Conservation (phyloP, 139 green algal species). For the Diplosphaera chodatii region DNA sequence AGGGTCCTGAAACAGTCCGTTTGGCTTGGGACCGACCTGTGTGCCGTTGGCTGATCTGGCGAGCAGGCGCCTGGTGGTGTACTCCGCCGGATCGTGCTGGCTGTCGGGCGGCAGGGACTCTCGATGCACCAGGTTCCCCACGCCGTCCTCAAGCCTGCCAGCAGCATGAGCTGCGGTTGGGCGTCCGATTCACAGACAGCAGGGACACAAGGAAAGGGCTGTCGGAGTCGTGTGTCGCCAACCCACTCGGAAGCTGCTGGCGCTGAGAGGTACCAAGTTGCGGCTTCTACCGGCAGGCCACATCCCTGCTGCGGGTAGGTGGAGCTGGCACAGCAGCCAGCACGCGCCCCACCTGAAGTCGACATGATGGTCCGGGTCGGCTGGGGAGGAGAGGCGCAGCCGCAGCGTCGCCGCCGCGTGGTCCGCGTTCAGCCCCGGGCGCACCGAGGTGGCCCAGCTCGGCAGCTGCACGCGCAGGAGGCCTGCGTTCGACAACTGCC, state of each 20-base stretch:
- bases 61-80: neutral
- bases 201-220: too few species aligned
- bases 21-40: slow-evolving; percentile 8
- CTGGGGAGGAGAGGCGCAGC: slow-evolving; percentile 38
- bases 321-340: too few species aligned
- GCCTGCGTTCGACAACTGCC: neutral
- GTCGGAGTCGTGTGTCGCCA: too few species aligned
- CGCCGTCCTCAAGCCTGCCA: neutral
- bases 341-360: slow-evolving; percentile 24
- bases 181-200: too few species aligned
- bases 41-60: slow-evolving; percentile 9
- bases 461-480: slow-evolving; percentile 30
- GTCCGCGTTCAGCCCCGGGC: slow-evolving; percentile 45
- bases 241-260: too few species aligned
- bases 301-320: too few species aligned
- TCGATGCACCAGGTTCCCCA: neutral
- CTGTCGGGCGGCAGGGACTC: too few species aligned
- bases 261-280: too few species aligned
- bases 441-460: slow-evolving; percentile 33
- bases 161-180: too few species aligned
- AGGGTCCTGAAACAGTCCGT: too few species aligned
- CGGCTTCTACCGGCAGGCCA: too few species aligned
- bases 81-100: neutral
- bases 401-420: slow-evolving; percentile 20
- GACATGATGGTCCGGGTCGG: slow-evolving; percentile 31